These are phyloP conservation scores for Termitomyces sp. DNA, from an alignment of 768 basidiomycete species.

Conservation along the genomic window DNA sequence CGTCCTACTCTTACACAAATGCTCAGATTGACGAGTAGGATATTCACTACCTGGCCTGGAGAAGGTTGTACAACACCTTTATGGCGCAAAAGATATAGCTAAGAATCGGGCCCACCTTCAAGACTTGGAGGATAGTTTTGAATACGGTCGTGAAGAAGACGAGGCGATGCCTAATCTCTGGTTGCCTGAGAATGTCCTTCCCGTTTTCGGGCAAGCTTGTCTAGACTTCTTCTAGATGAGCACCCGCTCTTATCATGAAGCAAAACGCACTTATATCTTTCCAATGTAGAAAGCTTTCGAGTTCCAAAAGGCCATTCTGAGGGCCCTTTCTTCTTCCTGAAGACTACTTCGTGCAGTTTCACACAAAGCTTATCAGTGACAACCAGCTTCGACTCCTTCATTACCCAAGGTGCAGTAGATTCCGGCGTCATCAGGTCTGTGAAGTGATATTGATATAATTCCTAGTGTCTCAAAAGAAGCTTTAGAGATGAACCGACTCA, in stretches of 20 bases:
- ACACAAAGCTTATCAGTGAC: slow-evolving; percentile 35
- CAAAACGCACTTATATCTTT: background rate
- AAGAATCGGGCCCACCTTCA: slow-evolving; percentile 25
- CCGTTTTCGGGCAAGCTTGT: slow-evolving; percentile 48
- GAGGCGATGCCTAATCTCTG: slow-evolving; percentile 49
- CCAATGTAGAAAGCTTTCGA: slow-evolving; percentile 31
- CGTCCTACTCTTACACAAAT: slow-evolving; percentile 1
- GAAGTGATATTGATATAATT: background rate
- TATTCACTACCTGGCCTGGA: slow-evolving; percentile 35
- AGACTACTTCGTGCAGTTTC: slow-evolving; percentile 38
- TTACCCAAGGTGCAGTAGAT: slow-evolving; percentile 35
- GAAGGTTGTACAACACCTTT: slow-evolving; percentile 30
- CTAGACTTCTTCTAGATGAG: slow-evolving; percentile 44
- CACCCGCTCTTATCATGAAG: slow-evolving; percentile 10
- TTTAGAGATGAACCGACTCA: slow-evolving; percentile 29
- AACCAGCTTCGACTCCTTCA: slow-evolving; percentile 55
- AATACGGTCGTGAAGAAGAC: slow-evolving; percentile 45
- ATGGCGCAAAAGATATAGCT: slow-evolving; percentile 24
- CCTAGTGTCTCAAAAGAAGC: slow-evolving; percentile 25
- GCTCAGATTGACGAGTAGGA: slow-evolving; percentile 16
- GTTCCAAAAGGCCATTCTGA: slow-evolving; percentile 36
- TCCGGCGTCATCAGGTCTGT: background rate
- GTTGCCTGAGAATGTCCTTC: slow-evolving; percentile 45
- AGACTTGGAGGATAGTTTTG: slow-evolving; percentile 49
- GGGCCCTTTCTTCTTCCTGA: slow-evolving; percentile 40